Evolutionary conservation across 1,284 basidiomycete genomes (phyloP), one percentile per base, ranked within the genome.

Genomic region (Ceraceosorus guamensis): DNA sequence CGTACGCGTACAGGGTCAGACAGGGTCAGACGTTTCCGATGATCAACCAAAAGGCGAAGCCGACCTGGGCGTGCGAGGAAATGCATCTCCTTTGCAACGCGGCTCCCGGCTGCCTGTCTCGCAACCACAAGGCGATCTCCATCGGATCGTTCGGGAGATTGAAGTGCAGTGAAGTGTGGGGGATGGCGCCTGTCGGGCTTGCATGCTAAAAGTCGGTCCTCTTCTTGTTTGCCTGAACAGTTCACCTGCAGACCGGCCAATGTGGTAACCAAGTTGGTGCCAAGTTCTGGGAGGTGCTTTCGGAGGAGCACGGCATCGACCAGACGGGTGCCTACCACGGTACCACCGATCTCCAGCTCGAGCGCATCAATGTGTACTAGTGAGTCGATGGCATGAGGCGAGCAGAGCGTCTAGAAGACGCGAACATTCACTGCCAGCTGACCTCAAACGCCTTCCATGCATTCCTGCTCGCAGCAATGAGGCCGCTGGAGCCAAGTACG

Each of bases 201-300:
- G 37, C 37, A 41, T 41, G 37, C n/a, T n/a, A 8, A 41, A 41
- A n/a, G 8, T n/a, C 8, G 8, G 37, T n/a, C 37, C 8, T 41
- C n/a, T n/a, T 41, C 37, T 41, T n/a, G 8, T 8, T 41, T 8
- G 8, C 37, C 8, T 41, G 37, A 8, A n/a, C 37, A 41, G 72
- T 75, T 56, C 72, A 75, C 62, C 65, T 75, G 57, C 72, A 75
- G 65, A 80, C 64, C 62, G 70, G 70, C 61, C 74, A 76, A 65
- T 76, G 75, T 63, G 75, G 75, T 67, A 76, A 76, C 71, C 75
- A 76, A 59, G 68, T 76, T 56, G 74, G 75, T 87, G 88, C 89
- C 82, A 95, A 95, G 81, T 96, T 97, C 86, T 96, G 91, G 92
- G 91, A 88, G 80, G 91, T 90, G 71, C 66, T 97, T 77, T 92